Evolutionary conservation across 805 yeast species (phyloP).

Genomic region (Candida hispaniensis): DNA sequence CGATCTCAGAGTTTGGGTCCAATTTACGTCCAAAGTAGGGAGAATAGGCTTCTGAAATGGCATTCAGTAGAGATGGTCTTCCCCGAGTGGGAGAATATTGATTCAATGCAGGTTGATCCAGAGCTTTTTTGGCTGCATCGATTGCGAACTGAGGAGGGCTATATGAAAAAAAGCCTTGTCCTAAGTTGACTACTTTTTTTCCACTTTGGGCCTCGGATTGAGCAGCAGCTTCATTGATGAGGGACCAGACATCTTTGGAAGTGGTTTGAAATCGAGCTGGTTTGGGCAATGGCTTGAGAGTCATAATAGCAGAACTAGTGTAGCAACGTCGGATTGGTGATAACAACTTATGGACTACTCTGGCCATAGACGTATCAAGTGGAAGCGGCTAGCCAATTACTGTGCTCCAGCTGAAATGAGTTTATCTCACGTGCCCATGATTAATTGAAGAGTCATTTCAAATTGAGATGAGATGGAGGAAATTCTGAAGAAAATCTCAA

Average conservation of each 20-base stretch:
- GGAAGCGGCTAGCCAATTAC: too few species aligned
- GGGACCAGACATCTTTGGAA: constrained; percentile 87
- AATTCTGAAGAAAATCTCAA: too few species aligned
- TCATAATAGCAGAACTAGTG: too few species aligned
- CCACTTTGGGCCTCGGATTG: constrained; percentile 57
- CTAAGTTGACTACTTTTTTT: constrained; percentile 76
- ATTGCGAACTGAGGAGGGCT: constrained; percentile 92
- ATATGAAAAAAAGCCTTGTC: constrained; percentile 96
- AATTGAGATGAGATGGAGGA: too few species aligned
- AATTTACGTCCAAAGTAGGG: constrained; percentile 51
- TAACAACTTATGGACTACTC: too few species aligned
- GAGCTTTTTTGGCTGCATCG: constrained; percentile 66
- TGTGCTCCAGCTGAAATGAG: too few species aligned
- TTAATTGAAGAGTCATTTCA: too few species aligned
- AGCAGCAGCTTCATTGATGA: constrained; percentile 92
- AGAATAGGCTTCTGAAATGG: constrained; percentile 61
- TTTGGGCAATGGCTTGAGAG: constrained; percentile 15
- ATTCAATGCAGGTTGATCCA: constrained; percentile 62
- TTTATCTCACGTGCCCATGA: too few species aligned
- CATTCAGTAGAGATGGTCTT: constrained; percentile 59
- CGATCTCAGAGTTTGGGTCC: constrained; percentile 47
- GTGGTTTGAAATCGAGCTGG: constrained; percentile 24
- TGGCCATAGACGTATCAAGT: too few species aligned
- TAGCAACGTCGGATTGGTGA: too few species aligned
- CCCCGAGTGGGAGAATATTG: constrained; percentile 93